phyloP scores from a whole-genome alignment of 2,329 filamentous ascomycete genomes.

The Pseudogymnoascus sp. region DNA sequence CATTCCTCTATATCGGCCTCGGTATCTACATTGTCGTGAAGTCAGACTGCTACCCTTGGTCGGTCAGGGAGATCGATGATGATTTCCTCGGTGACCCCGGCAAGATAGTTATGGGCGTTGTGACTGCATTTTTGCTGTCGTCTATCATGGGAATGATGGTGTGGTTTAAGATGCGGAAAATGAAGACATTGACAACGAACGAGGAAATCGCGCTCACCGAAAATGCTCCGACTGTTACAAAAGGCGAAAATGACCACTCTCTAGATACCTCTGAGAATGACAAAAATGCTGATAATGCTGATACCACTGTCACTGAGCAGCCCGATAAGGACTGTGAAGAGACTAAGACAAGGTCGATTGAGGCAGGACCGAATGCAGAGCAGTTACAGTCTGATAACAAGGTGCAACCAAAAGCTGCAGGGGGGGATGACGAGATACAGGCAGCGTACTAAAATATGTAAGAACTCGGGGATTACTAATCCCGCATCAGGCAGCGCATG shows the following conservation, averaged over 20 bases:
- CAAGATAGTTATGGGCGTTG: neutral
- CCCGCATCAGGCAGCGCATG: too few relatives aligned
- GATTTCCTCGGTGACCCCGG: slow-evolving; percentile 15
- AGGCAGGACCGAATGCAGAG: neutral
- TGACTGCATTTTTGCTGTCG: neutral
- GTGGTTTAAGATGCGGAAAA: neutral
- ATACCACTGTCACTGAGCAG: neutral
- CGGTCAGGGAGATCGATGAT: slow-evolving; percentile 26
- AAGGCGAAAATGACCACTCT: neutral
- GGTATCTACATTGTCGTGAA: slow-evolving; percentile 28
- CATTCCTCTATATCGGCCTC: slow-evolving; percentile 28
- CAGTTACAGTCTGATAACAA: neutral
- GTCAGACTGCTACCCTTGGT: slow-evolving; percentile 29
- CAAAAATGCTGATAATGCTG: too few relatives aligned
- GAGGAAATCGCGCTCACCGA: neutral
- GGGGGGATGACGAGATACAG: neutral
- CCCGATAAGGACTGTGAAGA: neutral
- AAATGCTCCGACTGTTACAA: neutral
- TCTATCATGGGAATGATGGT: neutral
- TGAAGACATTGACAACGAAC: neutral
- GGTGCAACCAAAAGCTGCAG: neutral
- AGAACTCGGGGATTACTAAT: too few relatives aligned
- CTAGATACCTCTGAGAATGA: neutral
- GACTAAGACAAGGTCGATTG: neutral
- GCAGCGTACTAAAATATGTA: neutral